Percentiles rank a stretch among this genome's conserved stretches.
phyloP scores from a whole-genome alignment of 1,284 basidiomycete genomes.

The Retiboletus flavoniger region DNA sequence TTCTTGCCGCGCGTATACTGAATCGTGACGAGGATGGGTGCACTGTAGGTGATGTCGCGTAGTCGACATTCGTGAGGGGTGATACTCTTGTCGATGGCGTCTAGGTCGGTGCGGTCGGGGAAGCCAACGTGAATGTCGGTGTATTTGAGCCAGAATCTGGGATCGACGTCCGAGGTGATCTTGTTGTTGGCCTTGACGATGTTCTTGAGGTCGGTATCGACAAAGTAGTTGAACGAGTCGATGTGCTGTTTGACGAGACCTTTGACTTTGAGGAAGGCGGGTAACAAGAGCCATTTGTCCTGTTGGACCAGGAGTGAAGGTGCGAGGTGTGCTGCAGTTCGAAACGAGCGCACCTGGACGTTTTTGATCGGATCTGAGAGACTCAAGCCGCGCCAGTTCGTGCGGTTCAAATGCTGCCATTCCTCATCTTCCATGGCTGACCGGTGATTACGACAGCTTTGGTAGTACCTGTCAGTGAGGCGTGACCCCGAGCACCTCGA shows the following conservation, averaged over 20 bases:
- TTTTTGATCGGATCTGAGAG: slow-evolving; percentile 77
- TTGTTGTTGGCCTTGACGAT: slow-evolving; percentile 94
- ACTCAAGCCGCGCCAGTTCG: slow-evolving; percentile 69
- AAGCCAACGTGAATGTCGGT: slow-evolving; percentile 92
- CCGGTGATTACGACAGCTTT: not conserved
- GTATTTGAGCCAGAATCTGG: slow-evolving; percentile 96
- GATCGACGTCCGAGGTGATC: slow-evolving; percentile 95
- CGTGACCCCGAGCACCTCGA: slow-evolving; percentile 10
- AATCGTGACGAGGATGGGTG: slow-evolving; percentile 92
- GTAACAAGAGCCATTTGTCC: slow-evolving; percentile 97
- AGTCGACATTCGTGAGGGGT: slow-evolving; percentile 98
- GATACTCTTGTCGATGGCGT: slow-evolving; percentile 79
- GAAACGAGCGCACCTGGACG: slow-evolving; percentile 55
- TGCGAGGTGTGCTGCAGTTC: no score
- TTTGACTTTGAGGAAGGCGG: slow-evolving; percentile 94
- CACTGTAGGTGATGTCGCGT: slow-evolving; percentile 94
- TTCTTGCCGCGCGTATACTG: slow-evolving; percentile 94
- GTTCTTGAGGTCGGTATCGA: slow-evolving; percentile 95
- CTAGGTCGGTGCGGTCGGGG: slow-evolving; percentile 85
- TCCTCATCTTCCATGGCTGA: slow-evolving; percentile 41
- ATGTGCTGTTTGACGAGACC: slow-evolving; percentile 99
- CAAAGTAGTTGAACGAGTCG: slow-evolving; percentile 99
- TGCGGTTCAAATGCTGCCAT: slow-evolving; percentile 59
- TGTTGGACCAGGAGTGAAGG: slow-evolving; percentile 34
- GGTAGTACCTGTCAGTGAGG: not conserved